Conservation (phyloP, 768 basidiomycete genomes). For the Candolleomyces efflorescens region DNA sequence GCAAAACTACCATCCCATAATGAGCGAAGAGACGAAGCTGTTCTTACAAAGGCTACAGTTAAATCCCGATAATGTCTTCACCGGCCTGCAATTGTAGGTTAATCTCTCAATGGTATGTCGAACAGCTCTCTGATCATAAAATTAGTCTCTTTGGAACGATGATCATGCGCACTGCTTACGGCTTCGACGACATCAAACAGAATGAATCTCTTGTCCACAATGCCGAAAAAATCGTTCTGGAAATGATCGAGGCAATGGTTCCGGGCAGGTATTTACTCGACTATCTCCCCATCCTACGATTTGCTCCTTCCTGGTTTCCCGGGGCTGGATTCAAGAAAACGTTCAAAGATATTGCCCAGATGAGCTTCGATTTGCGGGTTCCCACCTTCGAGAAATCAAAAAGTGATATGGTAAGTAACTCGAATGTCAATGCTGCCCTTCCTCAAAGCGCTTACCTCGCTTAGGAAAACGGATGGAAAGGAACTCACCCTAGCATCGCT, state of each 20-base stretch:
- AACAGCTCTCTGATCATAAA: neutral
- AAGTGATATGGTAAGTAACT: conserved; percentile 11
- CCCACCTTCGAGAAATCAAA: conserved; percentile 16
- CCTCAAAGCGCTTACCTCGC: too few species aligned
- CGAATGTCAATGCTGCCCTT: too few species aligned
- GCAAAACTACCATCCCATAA: conserved; percentile 18
- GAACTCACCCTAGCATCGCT: neutral
- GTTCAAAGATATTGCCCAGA: conserved; percentile 15
- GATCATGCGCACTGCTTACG: conserved; percentile 1
- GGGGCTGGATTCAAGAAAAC: conserved; percentile 31
- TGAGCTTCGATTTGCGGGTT: conserved; percentile 15
- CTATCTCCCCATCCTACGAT: conserved; percentile 21
- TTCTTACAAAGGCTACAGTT: conserved; percentile 17
- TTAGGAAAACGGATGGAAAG: neutral
- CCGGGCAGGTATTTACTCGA: conserved; percentile 23
- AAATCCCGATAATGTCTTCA: conserved; percentile 17
- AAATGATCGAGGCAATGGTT: conserved; percentile 20
- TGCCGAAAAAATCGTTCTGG: conserved; percentile 14
- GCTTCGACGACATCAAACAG: neutral
- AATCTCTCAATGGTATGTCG: neutral
- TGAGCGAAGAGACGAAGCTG: conserved; percentile 18
- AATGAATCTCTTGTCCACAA: neutral
- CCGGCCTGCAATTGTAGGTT: conserved; percentile 18
- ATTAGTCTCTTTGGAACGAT: neutral
- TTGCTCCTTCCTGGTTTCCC: conserved; percentile 37